Percentiles rank a stretch among this genome's conserved stretches.
These are phyloP conservation scores for Beauveria bassiana DNA, from an alignment of 2,329 filamentous ascomycete species.

Conservation along the genomic window DNA sequence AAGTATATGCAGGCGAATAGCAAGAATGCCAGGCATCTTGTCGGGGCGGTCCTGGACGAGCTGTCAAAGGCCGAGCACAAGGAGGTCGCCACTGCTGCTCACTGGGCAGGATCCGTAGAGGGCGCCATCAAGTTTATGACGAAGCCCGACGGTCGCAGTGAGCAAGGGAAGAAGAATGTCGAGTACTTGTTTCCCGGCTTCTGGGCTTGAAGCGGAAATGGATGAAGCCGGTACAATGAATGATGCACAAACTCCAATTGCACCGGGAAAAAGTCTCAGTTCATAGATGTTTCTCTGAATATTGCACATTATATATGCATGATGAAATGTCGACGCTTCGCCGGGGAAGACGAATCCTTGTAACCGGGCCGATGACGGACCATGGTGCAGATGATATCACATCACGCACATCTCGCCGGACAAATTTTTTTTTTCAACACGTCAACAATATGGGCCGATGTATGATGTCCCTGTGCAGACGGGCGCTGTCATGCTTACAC, in stretches of 20 bases:
- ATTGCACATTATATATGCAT: background rate
- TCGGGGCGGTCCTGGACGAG: slow-evolving; percentile 81
- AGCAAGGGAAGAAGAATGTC: slow-evolving; percentile 70
- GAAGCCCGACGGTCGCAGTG: slow-evolving; percentile 63
- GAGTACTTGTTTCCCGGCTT: slow-evolving; percentile 85
- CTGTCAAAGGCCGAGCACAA: slow-evolving; percentile 69
- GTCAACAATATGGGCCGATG: background rate
- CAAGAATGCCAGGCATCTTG: slow-evolving; percentile 75
- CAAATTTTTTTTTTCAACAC: background rate
- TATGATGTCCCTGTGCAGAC: background rate
- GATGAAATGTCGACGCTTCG: background rate
- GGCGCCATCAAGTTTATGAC: slow-evolving; percentile 79
- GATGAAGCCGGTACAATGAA: background rate
- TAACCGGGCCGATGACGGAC: background rate
- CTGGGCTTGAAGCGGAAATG: slow-evolving; percentile 33
- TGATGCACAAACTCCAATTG: background rate
- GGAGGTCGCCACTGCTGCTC: slow-evolving; percentile 71
- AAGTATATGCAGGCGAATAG: slow-evolving; percentile 91
- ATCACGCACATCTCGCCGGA: background rate
- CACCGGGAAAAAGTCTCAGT: background rate
- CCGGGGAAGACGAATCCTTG: background rate
- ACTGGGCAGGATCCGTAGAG: slow-evolving; percentile 67
- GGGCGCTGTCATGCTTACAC: background rate
- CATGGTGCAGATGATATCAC: background rate
- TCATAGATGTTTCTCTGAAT: background rate